Conservation (phyloP, 108 stramenopile species). For the Conticribra guillardii region DNA sequence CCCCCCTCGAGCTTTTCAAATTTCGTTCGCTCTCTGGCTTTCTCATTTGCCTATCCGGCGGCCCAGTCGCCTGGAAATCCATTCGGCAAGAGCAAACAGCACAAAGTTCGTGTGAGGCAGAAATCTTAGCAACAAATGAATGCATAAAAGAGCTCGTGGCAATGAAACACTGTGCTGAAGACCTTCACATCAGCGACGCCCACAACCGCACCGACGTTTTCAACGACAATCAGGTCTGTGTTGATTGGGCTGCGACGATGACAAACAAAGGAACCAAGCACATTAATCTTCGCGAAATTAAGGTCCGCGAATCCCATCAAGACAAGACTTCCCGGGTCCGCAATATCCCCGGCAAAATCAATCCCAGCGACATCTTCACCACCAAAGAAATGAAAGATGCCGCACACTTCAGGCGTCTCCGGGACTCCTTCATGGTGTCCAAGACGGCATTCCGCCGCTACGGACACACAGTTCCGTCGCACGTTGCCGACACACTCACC, state of each 20-base stretch:
- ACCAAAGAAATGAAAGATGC: too few species aligned
- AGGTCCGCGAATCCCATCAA: constrained; percentile 14
- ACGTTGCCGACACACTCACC: too few species aligned
- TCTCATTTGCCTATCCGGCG: constrained; percentile 4
- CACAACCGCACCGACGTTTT: background rate
- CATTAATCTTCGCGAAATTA: constrained; percentile 2
- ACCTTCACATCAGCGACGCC: constrained; percentile 8
- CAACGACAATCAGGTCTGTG: background rate
- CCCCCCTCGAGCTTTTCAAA: constrained; percentile 16
- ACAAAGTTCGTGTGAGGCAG: constrained; percentile 21
- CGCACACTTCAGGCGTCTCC: too few species aligned
- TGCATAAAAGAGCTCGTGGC: constrained; percentile 6
- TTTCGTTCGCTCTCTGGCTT: constrained; percentile 18
- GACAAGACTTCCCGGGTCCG: too few species aligned
- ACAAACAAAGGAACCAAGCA: constrained; percentile 12
- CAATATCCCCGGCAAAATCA: too few species aligned
- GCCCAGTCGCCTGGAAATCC: constrained; percentile 14
- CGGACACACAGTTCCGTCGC: too few species aligned
- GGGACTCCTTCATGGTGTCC: too few species aligned
- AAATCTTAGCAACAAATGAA: constrained; percentile 15
- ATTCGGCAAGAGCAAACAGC: constrained; percentile 16
- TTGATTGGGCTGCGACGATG: background rate
- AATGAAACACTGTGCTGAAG: background rate
- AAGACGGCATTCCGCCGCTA: too few species aligned
- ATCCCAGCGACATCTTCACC: too few species aligned